A percentile compares a stretch with the other conserved stretches of the same genome.
These are phyloP conservation scores for Panicum hallii DNA, from an alignment of 202 grass and related monocot genomes.

Conservation along the genomic window DNA sequence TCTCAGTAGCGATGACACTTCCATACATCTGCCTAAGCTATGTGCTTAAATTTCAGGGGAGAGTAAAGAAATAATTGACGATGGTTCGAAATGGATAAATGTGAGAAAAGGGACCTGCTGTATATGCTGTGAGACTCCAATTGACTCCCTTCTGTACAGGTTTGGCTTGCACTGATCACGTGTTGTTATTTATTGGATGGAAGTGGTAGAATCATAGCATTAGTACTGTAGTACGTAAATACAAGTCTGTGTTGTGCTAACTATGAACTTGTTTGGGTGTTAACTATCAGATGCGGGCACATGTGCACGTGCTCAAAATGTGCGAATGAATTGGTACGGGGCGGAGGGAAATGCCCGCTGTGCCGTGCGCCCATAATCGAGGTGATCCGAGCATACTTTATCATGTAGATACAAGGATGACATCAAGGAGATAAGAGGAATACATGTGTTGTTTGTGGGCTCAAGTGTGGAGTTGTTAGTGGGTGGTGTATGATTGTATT, in stretches of 20 bases:
- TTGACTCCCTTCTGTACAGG: constrained; percentile 98
- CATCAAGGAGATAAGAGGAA: constrained; percentile 34
- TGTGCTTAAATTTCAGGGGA: constrained; percentile 48
- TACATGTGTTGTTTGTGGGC: background rate
- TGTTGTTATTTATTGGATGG: background rate
- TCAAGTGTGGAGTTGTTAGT: constrained; percentile 22
- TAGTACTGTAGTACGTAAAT: background rate
- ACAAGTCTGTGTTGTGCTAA: background rate
- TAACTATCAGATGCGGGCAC: constrained; percentile 80
- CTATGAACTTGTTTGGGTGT: background rate
- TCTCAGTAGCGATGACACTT: background rate
- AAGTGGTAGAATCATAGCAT: background rate
- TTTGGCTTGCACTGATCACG: background rate
- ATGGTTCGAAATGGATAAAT: constrained; percentile 88
- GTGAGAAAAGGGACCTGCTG: constrained; percentile 92
- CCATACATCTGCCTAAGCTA: constrained; percentile 4
- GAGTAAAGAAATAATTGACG: constrained; percentile 59
- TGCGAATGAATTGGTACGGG: constrained; percentile 72
- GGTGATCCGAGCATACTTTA: constrained; percentile 86
- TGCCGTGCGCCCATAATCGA: constrained; percentile 94
- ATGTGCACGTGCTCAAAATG: constrained; percentile 96
- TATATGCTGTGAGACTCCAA: constrained; percentile 82
- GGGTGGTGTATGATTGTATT: constrained; percentile 34
- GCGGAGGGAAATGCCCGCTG: constrained; percentile 82
- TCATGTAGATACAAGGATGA: constrained; percentile 70